Conservation (phyloP, 73 alveolate genomes). For the Tetrahymena borealis region DNA sequence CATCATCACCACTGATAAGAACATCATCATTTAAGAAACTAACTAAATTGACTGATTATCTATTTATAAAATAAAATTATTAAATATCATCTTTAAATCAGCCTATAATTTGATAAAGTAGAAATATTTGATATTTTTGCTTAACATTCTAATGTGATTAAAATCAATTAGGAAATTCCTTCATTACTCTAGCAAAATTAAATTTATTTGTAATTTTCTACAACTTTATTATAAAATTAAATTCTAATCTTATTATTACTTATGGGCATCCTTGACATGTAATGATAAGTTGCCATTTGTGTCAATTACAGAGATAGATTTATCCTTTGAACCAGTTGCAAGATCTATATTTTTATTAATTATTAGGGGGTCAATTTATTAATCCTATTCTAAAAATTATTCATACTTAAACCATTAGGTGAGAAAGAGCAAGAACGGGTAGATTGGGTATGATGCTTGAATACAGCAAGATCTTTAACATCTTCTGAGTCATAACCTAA, state of each 20-base stretch:
- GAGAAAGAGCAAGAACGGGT: conserved; percentile 18
- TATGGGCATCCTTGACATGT: conserved; percentile 12
- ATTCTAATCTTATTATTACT: no score
- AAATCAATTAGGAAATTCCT: no score
- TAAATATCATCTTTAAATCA: neutral
- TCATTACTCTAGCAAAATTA: no score
- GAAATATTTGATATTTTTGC: no score
- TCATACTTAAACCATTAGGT: conserved; percentile 18
- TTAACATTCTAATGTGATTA: no score
- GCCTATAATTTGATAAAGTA: no score
- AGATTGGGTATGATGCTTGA: conserved; percentile 29
- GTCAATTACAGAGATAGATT: conserved; percentile 12
- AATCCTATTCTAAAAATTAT: no score
- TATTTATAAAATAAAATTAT: neutral
- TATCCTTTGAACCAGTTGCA: conserved; percentile 22
- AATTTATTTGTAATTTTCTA: no score
- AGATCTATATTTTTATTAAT: neutral
- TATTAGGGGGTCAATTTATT: no score
- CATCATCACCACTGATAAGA: conserved; percentile 73
- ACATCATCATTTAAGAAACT: conserved; percentile 25
- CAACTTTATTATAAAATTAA: no score
- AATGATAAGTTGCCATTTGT: conserved; percentile 26
- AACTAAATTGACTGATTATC: conserved; percentile 14
- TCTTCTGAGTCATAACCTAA: conserved; percentile 29
- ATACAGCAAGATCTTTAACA: conserved; percentile 12